A percentile compares a stretch with the other conserved stretches of the same genome.
Evolutionary conservation across 2,329 filamentous ascomycete genomes (phyloP).

Genomic region (Pyricularia sp.): DNA sequence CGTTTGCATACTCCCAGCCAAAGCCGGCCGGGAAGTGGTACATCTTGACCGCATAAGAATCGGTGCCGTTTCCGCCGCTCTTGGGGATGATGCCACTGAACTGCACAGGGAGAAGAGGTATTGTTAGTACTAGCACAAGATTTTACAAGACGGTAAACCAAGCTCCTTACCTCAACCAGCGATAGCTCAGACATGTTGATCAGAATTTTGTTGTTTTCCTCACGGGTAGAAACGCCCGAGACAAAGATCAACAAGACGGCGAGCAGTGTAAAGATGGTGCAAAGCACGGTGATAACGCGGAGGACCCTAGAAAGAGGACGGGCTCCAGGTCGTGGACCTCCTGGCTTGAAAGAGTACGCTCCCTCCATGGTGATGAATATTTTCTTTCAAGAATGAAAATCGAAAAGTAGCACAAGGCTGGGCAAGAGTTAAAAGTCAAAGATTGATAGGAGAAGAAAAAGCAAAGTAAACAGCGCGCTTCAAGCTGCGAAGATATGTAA

Average conservation of each 20-base stretch:
- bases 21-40: constrained; percentile 1
- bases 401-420: neutral
- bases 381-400: neutral
- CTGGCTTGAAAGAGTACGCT: neutral
- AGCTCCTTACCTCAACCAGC: constrained; percentile 1
- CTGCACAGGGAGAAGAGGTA: neutral
- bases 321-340: neutral
- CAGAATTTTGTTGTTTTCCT: neutral
- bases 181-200: neutral
- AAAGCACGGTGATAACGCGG: neutral
- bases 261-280: neutral
- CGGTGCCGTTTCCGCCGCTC: neutral
- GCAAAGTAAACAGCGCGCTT: neutral
- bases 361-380: neutral
- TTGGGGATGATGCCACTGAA: constrained; percentile 5
- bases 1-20: constrained; percentile 4
- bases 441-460: no score
- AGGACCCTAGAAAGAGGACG: neutral
- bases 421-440: neutral
- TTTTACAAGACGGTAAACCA: neutral
- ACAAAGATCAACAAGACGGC: neutral
- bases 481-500: neutral
- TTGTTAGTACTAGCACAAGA: neutral
- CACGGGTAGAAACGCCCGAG: constrained; percentile 1
- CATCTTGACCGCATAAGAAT: constrained; percentile 3